Evolutionary conservation across 495 filamentous ascomycete species (phyloP).

Genomic region (Beverwykella pulmonaria): DNA sequence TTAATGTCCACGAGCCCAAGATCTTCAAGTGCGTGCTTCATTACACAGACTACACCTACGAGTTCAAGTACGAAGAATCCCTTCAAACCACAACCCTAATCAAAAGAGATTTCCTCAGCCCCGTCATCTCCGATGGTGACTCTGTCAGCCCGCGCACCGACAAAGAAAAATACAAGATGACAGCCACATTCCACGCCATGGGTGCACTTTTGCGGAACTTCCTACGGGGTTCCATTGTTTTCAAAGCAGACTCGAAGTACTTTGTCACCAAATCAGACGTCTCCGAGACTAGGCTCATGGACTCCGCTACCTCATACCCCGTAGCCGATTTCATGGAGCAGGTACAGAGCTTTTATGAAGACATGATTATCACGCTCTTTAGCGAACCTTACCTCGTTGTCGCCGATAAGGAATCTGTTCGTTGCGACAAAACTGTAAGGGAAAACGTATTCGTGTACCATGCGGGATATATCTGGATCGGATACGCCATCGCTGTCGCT

Average conservation of each 20-base stretch:
- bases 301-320: slow-evolving; percentile 39
- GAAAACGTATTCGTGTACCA: slow-evolving; percentile 46
- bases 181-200: slow-evolving; percentile 44
- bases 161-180: slow-evolving; percentile 41
- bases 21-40: slow-evolving; percentile 45
- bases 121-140: slow-evolving; percentile 30
- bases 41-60: slow-evolving; percentile 41
- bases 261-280: slow-evolving; percentile 43
- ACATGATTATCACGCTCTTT: slow-evolving; percentile 48
- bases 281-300: slow-evolving; percentile 44
- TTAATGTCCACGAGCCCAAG: slow-evolving; percentile 34
- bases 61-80: slow-evolving; percentile 29
- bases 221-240: slow-evolving; percentile 40
- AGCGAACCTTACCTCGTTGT: slow-evolving; percentile 45
- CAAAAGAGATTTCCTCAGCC: slow-evolving; percentile 28
- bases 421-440: slow-evolving; percentile 37
- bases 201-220: slow-evolving; percentile 42
- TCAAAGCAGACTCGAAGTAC: slow-evolving; percentile 12
- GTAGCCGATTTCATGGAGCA: slow-evolving; percentile 32
- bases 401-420: slow-evolving; percentile 21
- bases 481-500: slow-evolving; percentile 45
- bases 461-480: slow-evolving; percentile 44
- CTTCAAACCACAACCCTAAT: slow-evolving; percentile 20
- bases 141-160: slow-evolving; percentile 24
- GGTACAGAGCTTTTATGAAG: slow-evolving; percentile 43